Evolutionary conservation across 2,329 filamentous ascomycete genomes (phyloP).

Genomic region (Salinomyces thailandicus): DNA sequence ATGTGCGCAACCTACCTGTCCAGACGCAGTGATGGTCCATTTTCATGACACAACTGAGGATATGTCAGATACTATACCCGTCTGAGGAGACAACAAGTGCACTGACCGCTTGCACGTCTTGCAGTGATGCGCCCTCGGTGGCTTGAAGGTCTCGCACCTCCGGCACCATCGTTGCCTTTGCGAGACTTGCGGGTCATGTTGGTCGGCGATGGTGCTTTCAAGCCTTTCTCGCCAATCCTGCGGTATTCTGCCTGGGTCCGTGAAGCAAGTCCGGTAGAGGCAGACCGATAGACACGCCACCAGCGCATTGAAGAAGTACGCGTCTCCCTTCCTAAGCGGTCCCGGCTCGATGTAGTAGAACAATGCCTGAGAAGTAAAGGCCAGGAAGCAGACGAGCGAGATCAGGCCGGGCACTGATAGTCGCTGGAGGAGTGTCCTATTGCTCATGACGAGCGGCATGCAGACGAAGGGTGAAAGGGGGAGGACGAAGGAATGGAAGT

Average conservation of each 20-base stretch:
- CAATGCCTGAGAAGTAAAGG: constrained; percentile 61
- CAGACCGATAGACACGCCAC: constrained; percentile 56
- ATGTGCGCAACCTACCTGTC: constrained; percentile 42
- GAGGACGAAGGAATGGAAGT: too few relatives aligned
- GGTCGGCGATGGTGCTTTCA: constrained; percentile 1
- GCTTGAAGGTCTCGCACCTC: constrained; percentile 65
- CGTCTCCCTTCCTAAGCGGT: constrained; percentile 48
- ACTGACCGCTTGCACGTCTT: constrained; percentile 55
- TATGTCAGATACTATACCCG: neutral
- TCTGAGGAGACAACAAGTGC: neutral
- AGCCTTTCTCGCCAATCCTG: constrained; percentile 28
- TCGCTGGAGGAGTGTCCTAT: constrained; percentile 12
- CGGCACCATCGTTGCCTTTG: constrained; percentile 54
- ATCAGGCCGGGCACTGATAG: constrained; percentile 62
- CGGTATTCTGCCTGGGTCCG: constrained; percentile 48
- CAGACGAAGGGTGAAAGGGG: too few relatives aligned
- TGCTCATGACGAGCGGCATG: neutral
- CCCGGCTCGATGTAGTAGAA: constrained; percentile 50
- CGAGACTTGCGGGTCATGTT: constrained; percentile 10
- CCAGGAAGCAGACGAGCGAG: constrained; percentile 56
- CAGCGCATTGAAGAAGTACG: constrained; percentile 55
- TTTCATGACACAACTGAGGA: constrained; percentile 21
- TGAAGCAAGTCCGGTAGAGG: constrained; percentile 55
- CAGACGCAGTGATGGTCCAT: constrained; percentile 60
- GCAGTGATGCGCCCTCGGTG: constrained; percentile 72